A percentile compares a stretch with the other conserved stretches of the same genome.
These are phyloP conservation scores for Atractiella rhizophila DNA, from an alignment of 768 basidiomycete species.

Conservation along the genomic window DNA sequence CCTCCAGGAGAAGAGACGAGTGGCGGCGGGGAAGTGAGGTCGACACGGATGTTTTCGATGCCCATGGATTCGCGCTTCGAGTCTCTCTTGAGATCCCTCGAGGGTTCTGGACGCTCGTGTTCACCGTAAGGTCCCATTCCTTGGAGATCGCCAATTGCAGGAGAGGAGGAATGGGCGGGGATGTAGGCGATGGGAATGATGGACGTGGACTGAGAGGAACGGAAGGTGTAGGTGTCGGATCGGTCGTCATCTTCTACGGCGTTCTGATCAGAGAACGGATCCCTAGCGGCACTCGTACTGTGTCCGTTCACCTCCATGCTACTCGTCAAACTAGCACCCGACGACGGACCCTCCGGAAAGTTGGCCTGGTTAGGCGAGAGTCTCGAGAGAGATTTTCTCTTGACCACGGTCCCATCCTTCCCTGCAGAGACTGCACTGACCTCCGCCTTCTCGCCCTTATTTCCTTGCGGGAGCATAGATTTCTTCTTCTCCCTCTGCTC, in stretches of 20 bases:
- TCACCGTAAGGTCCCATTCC: slow-evolving; percentile 7
- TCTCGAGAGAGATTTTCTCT: slow-evolving; percentile 1
- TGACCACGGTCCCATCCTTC: background rate
- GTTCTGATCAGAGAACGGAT: slow-evolving; percentile 16
- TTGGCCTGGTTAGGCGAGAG: background rate
- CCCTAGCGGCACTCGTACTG: slow-evolving; percentile 1
- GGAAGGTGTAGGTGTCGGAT: slow-evolving; percentile 11
- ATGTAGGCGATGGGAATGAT: slow-evolving; percentile 19
- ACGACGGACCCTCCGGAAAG: background rate
- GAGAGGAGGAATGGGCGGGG: slow-evolving; percentile 15
- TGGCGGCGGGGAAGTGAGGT: slow-evolving; percentile 11
- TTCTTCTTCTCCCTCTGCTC: background rate
- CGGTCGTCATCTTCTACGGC: background rate
- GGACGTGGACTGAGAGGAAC: slow-evolving; percentile 17
- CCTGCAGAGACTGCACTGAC: background rate
- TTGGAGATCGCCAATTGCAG: slow-evolving; percentile 10
- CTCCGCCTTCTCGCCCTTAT: slow-evolving; percentile 1
- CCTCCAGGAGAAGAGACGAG: slow-evolving; percentile 8
- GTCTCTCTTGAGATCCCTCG: too few species aligned
- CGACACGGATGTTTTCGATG: slow-evolving; percentile 5
- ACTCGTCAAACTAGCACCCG: background rate
- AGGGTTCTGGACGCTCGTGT: background rate
- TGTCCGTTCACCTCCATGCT: background rate
- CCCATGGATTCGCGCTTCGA: background rate
- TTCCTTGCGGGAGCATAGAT: background rate